Base-by-base conservation (phyloP, 768 basidiomycete species). In the Roridomyces roridus region DNA sequence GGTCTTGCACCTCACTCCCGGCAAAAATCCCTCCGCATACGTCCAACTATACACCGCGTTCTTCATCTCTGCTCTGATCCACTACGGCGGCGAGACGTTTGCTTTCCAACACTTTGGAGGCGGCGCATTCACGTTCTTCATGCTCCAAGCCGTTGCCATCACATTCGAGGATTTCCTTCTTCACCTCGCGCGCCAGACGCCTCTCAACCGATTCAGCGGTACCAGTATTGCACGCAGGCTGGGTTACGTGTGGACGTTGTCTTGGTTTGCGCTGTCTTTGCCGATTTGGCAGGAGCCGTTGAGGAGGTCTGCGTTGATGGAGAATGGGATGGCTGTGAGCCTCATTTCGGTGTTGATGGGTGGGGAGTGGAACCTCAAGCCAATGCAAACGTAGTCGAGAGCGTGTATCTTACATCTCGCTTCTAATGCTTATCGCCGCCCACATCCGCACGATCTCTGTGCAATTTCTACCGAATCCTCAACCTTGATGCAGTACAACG, bases 1-100 rank as follows among this genome's bases (percentile, higher is more conserved):
- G 4, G 42, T 73, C 4, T 57, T 75, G 1, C 44, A 60, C 1
- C 57, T 77, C 12, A 49, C 56, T 4, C 67, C 65, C 6, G 68
- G 74, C 31, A 63, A 59, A 0, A 62, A 56, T 21, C 40, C 55
- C 3, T 73, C 69, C 21, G 64, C 66, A 7, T 71, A 67, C 56
- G 64, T 71, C 26, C 73, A 74, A 20, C 67, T 80, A 6, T 75
- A 66, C 59, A 59, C 65, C 11, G 72, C 70, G 0, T 78, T 77
- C 65, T 26, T 67, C 14, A 46, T 77, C 4, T 76, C 77, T 2
- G 73, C 68, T 1, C 21, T 72, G 12, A 36, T 77, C 20, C 77
- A 80, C 53, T 60, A 63, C 44, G 64, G 57, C 35, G 73, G 68
- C 9, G 75, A 77, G 44, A 68, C 66, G 40, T 68, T 70, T 60